Evolutionary conservation across 768 basidiomycete genomes (phyloP), one percentile per base, ranked within the genome.

Genomic region (Phylloporus sp.): DNA sequence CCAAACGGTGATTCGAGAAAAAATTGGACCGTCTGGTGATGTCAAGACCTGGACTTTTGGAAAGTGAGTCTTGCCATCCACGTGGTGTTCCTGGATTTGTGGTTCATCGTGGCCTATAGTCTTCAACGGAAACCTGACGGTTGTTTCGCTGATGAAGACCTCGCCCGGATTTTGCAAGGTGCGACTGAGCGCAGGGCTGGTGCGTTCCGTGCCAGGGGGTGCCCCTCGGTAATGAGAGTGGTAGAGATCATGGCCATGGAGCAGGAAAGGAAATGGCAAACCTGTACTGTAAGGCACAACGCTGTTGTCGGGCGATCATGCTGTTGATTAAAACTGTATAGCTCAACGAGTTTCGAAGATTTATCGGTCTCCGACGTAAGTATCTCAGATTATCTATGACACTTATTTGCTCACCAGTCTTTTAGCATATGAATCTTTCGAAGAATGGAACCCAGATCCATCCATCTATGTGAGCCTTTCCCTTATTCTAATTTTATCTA

Each of bases 341-440:
- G 80, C 67, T 86, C 65, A 87, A 87, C 60, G 85, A 88, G 60
- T 88, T 88, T 66, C 75, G 85, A 47, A 74, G 78, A 52, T 90
- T 87, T 69, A 70, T 91, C 40, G 83, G 84, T 15, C 69, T 91
- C 43, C 84, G 80, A 69, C 82, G 85, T 84, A 63, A 60, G 76
- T 63, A 31, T 23, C 2, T 23, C 13, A 0, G n/a, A 13, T 39
- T 18, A 22, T 38, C 12, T 7, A 27, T 20, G 5, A 16, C 3
- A 20, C 1, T 36, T 15, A 9, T 43, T 43, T 22, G 10, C 54
- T 65, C n/a, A 65, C 45, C 18, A 34, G 12, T 26, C 42, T 32
- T 35, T 48, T 43, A 86, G 85, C 84, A 4, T 87, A 86, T 59
- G 52, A 59, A 28, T 76, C 59, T 24, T 91, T 91, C 68, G 62